Conservation (phyloP, 1,139 yeast genomes). For the Kurtzmaniella quercitrusa region DNA sequence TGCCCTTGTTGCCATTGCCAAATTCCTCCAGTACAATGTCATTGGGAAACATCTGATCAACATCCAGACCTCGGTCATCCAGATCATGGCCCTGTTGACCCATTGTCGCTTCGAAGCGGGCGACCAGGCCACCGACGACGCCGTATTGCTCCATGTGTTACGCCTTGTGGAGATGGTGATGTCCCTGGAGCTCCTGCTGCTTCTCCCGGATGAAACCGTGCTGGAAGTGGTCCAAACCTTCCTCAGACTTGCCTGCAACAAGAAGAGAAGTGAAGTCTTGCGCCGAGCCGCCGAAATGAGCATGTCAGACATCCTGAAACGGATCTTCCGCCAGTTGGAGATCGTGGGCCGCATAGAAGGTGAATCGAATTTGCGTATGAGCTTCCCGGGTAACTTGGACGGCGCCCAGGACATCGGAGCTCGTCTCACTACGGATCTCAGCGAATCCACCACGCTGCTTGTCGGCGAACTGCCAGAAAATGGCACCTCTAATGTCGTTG, state of each 20-base stretch:
- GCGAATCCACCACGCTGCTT: not conserved
- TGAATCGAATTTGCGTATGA: not conserved
- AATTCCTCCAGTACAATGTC: conserved; percentile 64
- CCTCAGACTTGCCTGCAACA: conserved; percentile 87
- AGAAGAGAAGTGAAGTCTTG: conserved; percentile 84
- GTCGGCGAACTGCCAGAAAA: not conserved
- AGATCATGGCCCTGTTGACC: conserved; percentile 72
- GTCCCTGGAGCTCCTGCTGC: conserved; percentile 56
- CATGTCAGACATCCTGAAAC: conserved; percentile 63
- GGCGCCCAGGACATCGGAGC: conserved; percentile 43
- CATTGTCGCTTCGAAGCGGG: conserved; percentile 96
- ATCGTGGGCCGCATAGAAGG: not conserved
- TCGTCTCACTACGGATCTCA: conserved; percentile 19
- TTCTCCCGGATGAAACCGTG: conserved; percentile 75
- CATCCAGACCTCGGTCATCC: conserved; percentile 48
- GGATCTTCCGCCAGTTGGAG: conserved; percentile 60
- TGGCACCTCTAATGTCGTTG: not conserved
- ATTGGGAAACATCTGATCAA: conserved; percentile 40
- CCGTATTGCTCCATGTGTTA: conserved; percentile 79
- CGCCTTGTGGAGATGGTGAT: conserved; percentile 68
- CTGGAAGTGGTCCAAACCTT: conserved; percentile 91
- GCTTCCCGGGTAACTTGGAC: conserved; percentile 1
- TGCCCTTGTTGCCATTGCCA: conserved; percentile 73
- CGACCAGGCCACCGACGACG: conserved; percentile 90
- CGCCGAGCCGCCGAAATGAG: conserved; percentile 89